A percentile compares a stretch with the other conserved stretches of the same genome.
These are phyloP conservation scores for Daldinia loculata DNA, from an alignment of 495 filamentous ascomycete species.

Conservation along the genomic window DNA sequence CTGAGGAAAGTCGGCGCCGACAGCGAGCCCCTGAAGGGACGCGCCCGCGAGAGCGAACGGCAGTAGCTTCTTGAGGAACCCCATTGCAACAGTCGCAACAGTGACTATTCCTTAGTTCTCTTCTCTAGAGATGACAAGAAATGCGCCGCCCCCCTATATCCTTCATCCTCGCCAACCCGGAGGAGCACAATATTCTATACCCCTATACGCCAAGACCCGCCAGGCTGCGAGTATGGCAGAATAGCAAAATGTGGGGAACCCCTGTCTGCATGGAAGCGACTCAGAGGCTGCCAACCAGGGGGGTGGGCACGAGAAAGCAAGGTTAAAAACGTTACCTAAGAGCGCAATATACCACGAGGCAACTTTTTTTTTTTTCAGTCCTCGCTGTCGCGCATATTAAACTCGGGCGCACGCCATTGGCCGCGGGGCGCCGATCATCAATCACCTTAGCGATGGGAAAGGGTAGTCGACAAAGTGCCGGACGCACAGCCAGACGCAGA, in stretches of 20 bases:
- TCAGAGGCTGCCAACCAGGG: constrained; percentile 2
- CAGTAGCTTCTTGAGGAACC: constrained; percentile 36
- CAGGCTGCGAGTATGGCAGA: constrained; percentile 37
- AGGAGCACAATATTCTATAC: constrained; percentile 2
- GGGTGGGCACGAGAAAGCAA: constrained; percentile 9
- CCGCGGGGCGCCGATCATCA: constrained; percentile 29
- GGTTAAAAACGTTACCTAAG: constrained; percentile 30
- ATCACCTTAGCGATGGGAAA: constrained; percentile 43
- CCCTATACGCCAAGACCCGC: constrained; percentile 37
- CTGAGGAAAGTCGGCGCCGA: constrained; percentile 44
- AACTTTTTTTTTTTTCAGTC: constrained; percentile 28
- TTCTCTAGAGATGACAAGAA: constrained; percentile 4
- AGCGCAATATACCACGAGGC: constrained; percentile 11
- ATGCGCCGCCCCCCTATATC: constrained; percentile 26
- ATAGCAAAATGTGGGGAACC: constrained; percentile 40
- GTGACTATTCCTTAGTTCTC: constrained; percentile 11
- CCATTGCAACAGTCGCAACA: constrained; percentile 33
- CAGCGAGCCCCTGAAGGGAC: constrained; percentile 39
- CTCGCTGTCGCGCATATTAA: constrained; percentile 31
- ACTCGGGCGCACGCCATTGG: constrained; percentile 23
- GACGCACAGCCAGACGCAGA: constrained; percentile 23
- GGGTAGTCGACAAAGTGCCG: constrained; percentile 42
- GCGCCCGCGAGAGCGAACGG: constrained; percentile 35
- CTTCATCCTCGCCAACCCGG: constrained; percentile 10
- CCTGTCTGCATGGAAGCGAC: constrained; percentile 34